These are phyloP conservation scores for Hymenoscyphus fructigenus DNA, from an alignment of 2,329 filamentous ascomycete genomes.

Conservation along the genomic window DNA sequence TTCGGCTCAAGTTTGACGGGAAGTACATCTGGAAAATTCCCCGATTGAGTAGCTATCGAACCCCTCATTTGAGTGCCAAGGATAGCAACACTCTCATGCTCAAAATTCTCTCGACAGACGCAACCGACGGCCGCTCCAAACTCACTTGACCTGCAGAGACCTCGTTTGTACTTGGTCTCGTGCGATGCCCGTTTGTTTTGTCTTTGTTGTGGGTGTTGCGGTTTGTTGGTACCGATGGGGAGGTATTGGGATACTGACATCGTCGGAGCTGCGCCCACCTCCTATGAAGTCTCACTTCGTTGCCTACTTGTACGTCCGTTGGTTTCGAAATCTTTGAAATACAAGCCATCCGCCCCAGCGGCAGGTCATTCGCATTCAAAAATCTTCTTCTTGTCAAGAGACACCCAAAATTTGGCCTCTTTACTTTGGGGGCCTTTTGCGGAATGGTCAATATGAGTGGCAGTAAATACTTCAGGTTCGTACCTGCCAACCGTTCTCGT, in stretches of 20 bases:
- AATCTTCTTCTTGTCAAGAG: no score
- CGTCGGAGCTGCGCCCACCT: not conserved
- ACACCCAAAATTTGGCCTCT: no score
- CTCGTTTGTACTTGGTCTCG: not conserved
- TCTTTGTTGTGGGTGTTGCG: not conserved
- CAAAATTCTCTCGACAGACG: not conserved
- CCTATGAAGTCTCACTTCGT: not conserved
- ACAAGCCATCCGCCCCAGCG: no score
- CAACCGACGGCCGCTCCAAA: not conserved
- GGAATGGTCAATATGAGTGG: no score
- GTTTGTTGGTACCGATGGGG: not conserved
- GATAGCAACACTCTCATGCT: not conserved
- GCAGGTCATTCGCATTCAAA: no score
- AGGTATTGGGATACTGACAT: not conserved
- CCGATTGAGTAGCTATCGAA: conserved; percentile 6
- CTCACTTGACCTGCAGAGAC: conserved; percentile 1
- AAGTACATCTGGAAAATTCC: conserved; percentile 11
- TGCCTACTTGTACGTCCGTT: not conserved
- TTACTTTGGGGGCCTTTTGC: no score
- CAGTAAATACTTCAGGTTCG: no score
- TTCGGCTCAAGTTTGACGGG: conserved; percentile 4
- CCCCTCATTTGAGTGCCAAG: not conserved
- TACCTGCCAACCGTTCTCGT: no score
- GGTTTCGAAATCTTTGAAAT: no score
- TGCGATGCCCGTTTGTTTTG: not conserved